A percentile compares a stretch with the other conserved stretches of the same genome.
Conservation (phyloP, 2,329 filamentous ascomycete species). For the Cyanodermella asteris region DNA sequence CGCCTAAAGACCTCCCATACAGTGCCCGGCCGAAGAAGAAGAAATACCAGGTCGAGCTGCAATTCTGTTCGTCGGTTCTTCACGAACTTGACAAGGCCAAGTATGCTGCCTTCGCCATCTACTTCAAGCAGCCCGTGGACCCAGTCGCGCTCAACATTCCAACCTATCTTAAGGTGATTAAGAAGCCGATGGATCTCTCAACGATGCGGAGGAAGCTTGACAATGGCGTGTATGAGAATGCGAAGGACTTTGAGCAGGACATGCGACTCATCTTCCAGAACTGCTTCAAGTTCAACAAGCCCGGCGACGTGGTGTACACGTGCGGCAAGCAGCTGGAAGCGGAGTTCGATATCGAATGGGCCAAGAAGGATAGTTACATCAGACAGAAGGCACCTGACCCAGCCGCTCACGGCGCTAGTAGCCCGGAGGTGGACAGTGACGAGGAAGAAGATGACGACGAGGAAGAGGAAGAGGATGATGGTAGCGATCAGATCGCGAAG, state of each 20-base stretch:
- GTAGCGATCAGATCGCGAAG: constrained; percentile 39
- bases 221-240: constrained; percentile 53
- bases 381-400: constrained; percentile 47
- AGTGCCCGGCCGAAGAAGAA: constrained; percentile 65
- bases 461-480: constrained; percentile 35
- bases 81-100: constrained; percentile 56
- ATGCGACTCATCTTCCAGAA: constrained; percentile 70
- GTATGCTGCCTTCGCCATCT: constrained; percentile 42
- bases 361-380: constrained; percentile 61
- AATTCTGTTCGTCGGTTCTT: constrained; percentile 69
- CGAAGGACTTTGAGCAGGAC: constrained; percentile 71
- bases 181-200: constrained; percentile 84
- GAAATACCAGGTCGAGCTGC: constrained; percentile 71
- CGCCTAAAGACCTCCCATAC: constrained; percentile 80
- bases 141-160: constrained; percentile 87
- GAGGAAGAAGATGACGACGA: constrained; percentile 42
- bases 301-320: constrained; percentile 49
- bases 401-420: constrained; percentile 40
- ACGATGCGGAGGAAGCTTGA: constrained; percentile 64
- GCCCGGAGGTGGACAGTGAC: constrained; percentile 53
- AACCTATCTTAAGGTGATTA: constrained; percentile 79
- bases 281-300: constrained; percentile 80
- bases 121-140: constrained; percentile 72
- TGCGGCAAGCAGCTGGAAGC: constrained; percentile 52
- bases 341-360: constrained; percentile 55